Percentiles rank a stretch among this genome's conserved stretches.
Evolutionary conservation across 164 flowering plant species (phyloP).

Genomic region (Sextonia rubra): DNA sequence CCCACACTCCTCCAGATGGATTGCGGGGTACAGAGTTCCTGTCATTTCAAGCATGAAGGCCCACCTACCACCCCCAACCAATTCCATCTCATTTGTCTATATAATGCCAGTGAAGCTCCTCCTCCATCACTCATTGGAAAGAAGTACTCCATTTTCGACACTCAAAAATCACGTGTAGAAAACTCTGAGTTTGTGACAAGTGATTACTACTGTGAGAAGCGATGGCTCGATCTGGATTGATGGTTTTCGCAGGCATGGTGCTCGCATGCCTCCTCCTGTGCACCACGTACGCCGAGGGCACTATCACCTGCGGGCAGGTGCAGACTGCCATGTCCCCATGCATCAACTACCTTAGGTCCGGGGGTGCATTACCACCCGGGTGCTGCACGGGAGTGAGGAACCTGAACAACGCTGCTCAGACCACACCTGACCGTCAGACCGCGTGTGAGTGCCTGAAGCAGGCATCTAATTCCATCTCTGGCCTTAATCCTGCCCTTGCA

Average conservation of each 20-base stretch:
- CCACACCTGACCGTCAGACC: slow-evolving; percentile 13
- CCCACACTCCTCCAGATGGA: no score
- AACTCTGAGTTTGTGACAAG: no score
- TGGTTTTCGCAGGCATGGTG: neutral
- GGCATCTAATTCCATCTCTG: neutral
- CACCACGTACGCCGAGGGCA: slow-evolving; percentile 13
- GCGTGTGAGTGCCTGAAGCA: slow-evolving; percentile 28
- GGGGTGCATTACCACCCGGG: slow-evolving; percentile 5
- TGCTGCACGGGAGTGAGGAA: slow-evolving; percentile 12
- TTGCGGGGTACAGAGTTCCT: no score
- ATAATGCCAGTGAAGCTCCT: no score
- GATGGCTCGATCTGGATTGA: no score
- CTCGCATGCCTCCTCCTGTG: slow-evolving; percentile 1
- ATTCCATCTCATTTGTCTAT: no score
- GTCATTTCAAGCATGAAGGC: no score
- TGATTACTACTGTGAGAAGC: no score
- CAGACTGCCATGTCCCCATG: slow-evolving; percentile 8
- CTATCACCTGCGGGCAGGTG: slow-evolving; percentile 21
- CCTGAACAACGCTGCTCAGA: slow-evolving; percentile 10
- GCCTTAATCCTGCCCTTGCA: slow-evolving; percentile 7
- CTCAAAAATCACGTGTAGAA: no score
- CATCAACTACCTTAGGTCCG: slow-evolving; percentile 11
- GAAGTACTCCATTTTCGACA: no score
- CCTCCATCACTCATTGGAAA: no score
- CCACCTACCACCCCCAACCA: no score